These are phyloP conservation scores for Populus euphratica DNA, from an alignment of 345 rosid genomes.

Conservation along the genomic window DNA sequence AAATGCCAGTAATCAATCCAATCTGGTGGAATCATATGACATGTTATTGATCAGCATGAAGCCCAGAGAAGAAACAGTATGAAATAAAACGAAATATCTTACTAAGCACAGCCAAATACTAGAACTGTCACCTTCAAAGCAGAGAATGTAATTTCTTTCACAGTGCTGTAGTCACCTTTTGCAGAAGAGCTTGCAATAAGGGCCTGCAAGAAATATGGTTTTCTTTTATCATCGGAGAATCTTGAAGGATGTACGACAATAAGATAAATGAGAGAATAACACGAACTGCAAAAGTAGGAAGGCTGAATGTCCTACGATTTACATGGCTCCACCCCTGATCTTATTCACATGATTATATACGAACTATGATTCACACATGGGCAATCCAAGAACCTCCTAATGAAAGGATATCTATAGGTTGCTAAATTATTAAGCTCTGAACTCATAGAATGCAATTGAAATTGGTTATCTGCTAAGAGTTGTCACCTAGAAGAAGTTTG, in stretches of 20 bases:
- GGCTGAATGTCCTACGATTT: no score
- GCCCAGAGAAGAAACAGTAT: background rate
- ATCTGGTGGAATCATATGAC: slow-evolving; percentile 21
- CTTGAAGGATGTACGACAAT: background rate
- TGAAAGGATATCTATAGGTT: no score
- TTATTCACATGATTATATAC: no score
- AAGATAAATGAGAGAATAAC: background rate
- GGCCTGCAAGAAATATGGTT: slow-evolving; percentile 28
- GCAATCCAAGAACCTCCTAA: no score
- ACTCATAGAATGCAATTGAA: no score
- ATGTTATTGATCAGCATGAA: background rate
- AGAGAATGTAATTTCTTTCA: slow-evolving; percentile 35
- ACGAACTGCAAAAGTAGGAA: background rate
- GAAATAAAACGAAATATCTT: background rate
- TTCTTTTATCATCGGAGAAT: background rate
- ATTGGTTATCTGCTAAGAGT: no score
- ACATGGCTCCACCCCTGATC: no score
- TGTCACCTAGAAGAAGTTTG: no score
- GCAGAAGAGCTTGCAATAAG: slow-evolving; percentile 45
- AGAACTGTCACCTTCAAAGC: slow-evolving; percentile 32
- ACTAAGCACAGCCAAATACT: background rate
- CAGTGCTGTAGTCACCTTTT: slow-evolving; percentile 31
- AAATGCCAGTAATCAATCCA: slow-evolving; percentile 40
- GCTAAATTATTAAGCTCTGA: no score
- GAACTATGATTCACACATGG: no score